Evolutionary conservation across 768 basidiomycete species (phyloP), one percentile per base, ranked within the genome.

Genomic region (Macrolepiota dolichaula): DNA sequence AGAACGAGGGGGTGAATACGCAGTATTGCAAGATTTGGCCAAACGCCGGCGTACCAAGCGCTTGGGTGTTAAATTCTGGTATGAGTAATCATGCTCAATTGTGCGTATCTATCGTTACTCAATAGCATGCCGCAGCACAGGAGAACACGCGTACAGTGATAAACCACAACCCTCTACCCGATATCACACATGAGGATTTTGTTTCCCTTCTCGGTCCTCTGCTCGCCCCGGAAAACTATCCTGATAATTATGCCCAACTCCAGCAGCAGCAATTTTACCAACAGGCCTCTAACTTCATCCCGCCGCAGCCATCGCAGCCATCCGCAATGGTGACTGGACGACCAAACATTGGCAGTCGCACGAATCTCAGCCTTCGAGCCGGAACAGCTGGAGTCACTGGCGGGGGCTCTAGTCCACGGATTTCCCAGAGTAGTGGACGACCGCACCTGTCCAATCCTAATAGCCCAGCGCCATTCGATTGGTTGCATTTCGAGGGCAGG

Each of bases 151-250:
- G 85, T 42, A 87, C 90, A 12, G 85, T 92, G 54, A 85, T 93
- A 65, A 92, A 94, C 72, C 91, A 94, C 73, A 94, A 94, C 65
- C 91, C 92, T 1, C 79, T 94, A 7, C 92, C 91, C 0, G 92
- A 94, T 64, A 84, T 93, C 63, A 89, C 90, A 0, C 92, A 94
- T 65, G 92, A 93, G 63, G 92, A 94, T 67, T 93, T 94, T 66
- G 86, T 94, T 42, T 82, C 87, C 2, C 74, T 91, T 50, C 77
- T 93, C 1, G 91, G 91, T 0, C 92, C 92, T n/a, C 71, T 93
- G 24, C 82, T 94, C 22, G 89, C 86, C 0, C 91, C 91, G 10
- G 91, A 92, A 71, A 92, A 92, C 69, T 93, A 87, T 58, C 75
- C 74, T 1, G 73, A 77, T n/a, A 63, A 59, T 64, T 74, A 49